Base-by-base conservation (phyloP, 139 green algal species). In the Micractinium conductrix region DNA sequence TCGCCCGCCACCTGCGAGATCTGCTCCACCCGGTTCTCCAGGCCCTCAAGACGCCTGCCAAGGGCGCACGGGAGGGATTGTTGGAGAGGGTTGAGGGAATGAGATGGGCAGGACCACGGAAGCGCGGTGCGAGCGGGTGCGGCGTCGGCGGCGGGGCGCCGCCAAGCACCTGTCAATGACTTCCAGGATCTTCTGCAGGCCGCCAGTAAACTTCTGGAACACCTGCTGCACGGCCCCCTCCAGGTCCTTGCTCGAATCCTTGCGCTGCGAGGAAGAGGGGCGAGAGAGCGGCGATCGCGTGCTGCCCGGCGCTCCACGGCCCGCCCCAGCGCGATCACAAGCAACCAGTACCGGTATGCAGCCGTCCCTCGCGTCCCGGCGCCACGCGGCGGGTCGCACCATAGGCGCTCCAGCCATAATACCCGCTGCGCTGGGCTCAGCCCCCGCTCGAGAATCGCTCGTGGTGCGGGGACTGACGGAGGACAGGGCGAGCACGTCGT, bases 11-110 rank as follows among this genome's bases (percentile, higher is more conserved):
- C 70, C n/a, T 84, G 71, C 5, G 62, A 68, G 19, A 93, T 86
- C 81, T 91, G 82, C 48, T 93, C 90, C 30, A 72, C 83, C 16
- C 80, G 81, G 69, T 84, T 74, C 70, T 93, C 90, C 72, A 93
- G 53, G 4, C 53, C 68, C 70, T 90, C 88, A 78, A 93, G 76
- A 0, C 90, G 89, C 38, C 87, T 91, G 85, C 22, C 48, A 0
- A 33, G 16, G 26, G 69, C 7, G 8, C 21, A 10, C 38, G 24
- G 37, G 42, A 16, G 19, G 22, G 38, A 24, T 73, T 24, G 35
- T 22, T 14, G 35, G 35, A 9, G 35, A 45, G 67, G 4, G 33
- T 44, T 6, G 65, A 19, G 16, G 60, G 26, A 28, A 68, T 3
- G 60, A 38, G n/a, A 10, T 44, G 44, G 30, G 30, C 6, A 67